Percentiles rank a stretch among this genome's conserved stretches.
Conservation (phyloP, 495 filamentous ascomycete genomes). For the Hypomontagnella submonticulosa region DNA sequence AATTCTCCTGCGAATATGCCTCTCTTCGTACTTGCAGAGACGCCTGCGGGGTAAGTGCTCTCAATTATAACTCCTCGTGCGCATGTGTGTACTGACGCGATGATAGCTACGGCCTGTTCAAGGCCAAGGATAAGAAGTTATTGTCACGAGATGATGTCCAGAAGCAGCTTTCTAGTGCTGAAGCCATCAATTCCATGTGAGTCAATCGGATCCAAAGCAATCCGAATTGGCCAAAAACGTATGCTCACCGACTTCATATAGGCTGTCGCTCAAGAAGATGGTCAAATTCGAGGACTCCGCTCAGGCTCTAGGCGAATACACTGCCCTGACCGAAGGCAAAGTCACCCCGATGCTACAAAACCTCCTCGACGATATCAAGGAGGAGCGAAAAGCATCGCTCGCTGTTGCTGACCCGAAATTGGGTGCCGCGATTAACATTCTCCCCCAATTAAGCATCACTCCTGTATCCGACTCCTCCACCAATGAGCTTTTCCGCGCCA, state of each 20-base stretch:
- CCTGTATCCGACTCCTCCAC: conserved; percentile 88
- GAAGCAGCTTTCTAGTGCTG: conserved; percentile 78
- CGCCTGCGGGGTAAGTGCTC: conserved; percentile 77
- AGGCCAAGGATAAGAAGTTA: conserved; percentile 97
- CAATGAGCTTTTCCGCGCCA: conserved; percentile 88
- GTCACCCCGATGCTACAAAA: conserved; percentile 88
- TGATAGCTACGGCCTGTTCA: conserved; percentile 87
- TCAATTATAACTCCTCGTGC: conserved; percentile 10
- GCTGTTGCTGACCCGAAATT: conserved; percentile 96
- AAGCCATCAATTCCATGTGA: conserved; percentile 88
- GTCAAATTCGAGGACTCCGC: conserved; percentile 95
- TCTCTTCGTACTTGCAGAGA: conserved; percentile 88
- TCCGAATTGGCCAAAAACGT: conserved; percentile 16
- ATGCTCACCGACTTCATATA: conserved; percentile 50
- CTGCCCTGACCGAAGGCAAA: conserved; percentile 89
- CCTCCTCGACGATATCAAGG: conserved; percentile 89
- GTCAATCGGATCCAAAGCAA: conserved; percentile 47
- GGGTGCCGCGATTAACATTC: conserved; percentile 87
- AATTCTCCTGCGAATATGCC: conserved; percentile 64
- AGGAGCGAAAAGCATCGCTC: conserved; percentile 96
- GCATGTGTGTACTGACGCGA: conserved; percentile 39
- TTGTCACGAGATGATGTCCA: conserved; percentile 83
- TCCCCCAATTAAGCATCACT: conserved; percentile 85
- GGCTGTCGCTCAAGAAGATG: conserved; percentile 95
- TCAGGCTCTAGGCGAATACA: conserved; percentile 85